These are phyloP conservation scores for Dryadomyces quercivorus DNA, from an alignment of 2,329 filamentous ascomycete species.

Conservation along the genomic window DNA sequence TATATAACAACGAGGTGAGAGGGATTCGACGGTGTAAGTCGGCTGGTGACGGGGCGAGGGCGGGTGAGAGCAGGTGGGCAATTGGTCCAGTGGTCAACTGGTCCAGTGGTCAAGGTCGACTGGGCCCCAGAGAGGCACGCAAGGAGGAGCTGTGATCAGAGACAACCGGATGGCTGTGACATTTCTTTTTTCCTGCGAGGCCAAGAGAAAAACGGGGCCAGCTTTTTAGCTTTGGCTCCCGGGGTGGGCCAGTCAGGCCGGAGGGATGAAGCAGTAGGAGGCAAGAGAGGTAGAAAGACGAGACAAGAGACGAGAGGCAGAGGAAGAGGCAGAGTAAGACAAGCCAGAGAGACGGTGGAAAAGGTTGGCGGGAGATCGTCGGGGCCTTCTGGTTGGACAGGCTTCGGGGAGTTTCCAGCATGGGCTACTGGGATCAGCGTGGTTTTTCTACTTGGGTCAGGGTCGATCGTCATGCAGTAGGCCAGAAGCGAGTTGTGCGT, in stretches of 20 bases:
- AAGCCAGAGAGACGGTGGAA: background rate
- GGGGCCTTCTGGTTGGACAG: background rate
- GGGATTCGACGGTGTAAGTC: background rate
- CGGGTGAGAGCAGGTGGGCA: too few species aligned
- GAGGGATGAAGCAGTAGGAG: background rate
- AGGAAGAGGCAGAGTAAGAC: background rate
- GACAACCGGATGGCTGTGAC: background rate
- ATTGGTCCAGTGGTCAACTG: too few species aligned
- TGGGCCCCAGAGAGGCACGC: background rate
- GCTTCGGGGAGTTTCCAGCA: background rate
- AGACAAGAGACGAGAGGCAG: background rate
- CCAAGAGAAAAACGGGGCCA: background rate
- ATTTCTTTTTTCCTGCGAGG: background rate
- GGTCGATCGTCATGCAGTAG: background rate
- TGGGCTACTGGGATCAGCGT: background rate
- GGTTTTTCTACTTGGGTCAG: background rate
- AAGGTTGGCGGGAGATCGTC: constrained; percentile 2
- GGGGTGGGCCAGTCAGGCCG: too few species aligned
- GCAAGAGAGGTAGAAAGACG: too few species aligned
- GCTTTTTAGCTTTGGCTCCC: background rate
- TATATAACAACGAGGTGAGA: background rate
- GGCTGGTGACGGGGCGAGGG: too few species aligned
- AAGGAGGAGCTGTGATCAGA: background rate
- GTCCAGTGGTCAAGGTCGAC: too few species aligned
- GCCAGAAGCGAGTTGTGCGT: background rate